These are phyloP conservation scores for Skeletonema menzelii DNA, from an alignment of 108 stramenopile genomes.

Conservation along the genomic window DNA sequence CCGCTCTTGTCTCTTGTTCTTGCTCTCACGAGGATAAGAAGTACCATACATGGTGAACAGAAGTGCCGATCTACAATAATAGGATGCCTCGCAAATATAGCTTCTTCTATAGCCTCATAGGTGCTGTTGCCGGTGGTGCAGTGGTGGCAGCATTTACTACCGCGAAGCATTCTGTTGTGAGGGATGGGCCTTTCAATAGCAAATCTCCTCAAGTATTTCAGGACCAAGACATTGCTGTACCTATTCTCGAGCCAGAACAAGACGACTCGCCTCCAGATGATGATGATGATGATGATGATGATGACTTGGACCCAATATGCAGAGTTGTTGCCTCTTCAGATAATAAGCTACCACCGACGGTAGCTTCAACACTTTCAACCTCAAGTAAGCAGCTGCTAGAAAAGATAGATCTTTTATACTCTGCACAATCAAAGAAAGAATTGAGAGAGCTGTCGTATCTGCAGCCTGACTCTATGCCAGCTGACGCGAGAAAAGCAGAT, in stretches of 20 bases:
- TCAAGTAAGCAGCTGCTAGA: conserved; percentile 36
- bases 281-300: background rate
- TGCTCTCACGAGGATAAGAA: too few species aligned
- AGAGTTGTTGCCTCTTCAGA: conserved; percentile 58
- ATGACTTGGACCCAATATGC: conserved; percentile 17
- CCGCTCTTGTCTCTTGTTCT: too few species aligned
- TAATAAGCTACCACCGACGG: conserved; percentile 47
- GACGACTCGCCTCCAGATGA: background rate
- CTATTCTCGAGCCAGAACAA: background rate
- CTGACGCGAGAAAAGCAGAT: background rate
- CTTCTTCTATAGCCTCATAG: background rate
- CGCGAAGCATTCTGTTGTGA: background rate
- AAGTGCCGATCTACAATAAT: too few species aligned
- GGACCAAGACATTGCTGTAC: background rate
- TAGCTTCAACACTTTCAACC: conserved; percentile 10
- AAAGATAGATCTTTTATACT: conserved; percentile 61
- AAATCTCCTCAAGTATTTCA: background rate
- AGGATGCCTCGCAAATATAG: background rate
- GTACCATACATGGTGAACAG: too few species aligned
- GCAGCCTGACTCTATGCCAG: conserved; percentile 7
- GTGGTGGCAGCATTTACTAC: background rate
- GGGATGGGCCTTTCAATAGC: background rate
- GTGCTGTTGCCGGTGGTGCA: background rate
- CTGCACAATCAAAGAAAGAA: conserved; percentile 57
- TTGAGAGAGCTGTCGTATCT: conserved; percentile 42